These are phyloP conservation scores for Phylloporus sp. DNA, from an alignment of 1,284 basidiomycete species.

Conservation along the genomic window DNA sequence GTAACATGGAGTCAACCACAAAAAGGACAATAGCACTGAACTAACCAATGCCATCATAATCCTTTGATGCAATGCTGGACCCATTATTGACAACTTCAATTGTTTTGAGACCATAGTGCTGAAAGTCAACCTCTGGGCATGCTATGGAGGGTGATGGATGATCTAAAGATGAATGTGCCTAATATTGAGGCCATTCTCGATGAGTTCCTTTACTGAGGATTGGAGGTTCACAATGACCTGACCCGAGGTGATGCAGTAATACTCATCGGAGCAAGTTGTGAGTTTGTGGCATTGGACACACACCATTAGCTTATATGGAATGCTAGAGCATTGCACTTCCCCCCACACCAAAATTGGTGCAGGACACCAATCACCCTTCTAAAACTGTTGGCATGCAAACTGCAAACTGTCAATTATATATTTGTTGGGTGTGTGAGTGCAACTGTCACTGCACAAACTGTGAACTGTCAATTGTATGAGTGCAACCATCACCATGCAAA, in stretches of 20 bases:
- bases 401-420: too few relatives aligned
- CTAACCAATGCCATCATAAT: conserved; percentile 83
- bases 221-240: conserved; percentile 96
- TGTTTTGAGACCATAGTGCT: conserved; percentile 84
- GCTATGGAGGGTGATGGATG: background rate
- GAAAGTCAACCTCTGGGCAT: conserved; percentile 85
- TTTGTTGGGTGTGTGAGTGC: too few relatives aligned
- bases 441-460: too few relatives aligned
- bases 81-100: conserved; percentile 97
- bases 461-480: too few relatives aligned
- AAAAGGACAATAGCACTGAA: background rate
- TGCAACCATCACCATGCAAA: too few relatives aligned
- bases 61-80: conserved; percentile 76
- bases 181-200: conserved; percentile 98
- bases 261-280: conserved; percentile 11
- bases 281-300: too few relatives aligned
- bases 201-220: conserved; percentile 92
- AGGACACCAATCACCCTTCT: too few relatives aligned
- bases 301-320: too few relatives aligned
- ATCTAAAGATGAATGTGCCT: conserved; percentile 48
- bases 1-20: background rate
- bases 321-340: too few relatives aligned
- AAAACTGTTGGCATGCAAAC: too few relatives aligned
- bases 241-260: conserved; percentile 74
- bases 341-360: too few relatives aligned